Percentiles rank a stretch among this genome's conserved stretches.
Conservation (phyloP, 805 yeast species). For the Monosporozyma unispora region DNA sequence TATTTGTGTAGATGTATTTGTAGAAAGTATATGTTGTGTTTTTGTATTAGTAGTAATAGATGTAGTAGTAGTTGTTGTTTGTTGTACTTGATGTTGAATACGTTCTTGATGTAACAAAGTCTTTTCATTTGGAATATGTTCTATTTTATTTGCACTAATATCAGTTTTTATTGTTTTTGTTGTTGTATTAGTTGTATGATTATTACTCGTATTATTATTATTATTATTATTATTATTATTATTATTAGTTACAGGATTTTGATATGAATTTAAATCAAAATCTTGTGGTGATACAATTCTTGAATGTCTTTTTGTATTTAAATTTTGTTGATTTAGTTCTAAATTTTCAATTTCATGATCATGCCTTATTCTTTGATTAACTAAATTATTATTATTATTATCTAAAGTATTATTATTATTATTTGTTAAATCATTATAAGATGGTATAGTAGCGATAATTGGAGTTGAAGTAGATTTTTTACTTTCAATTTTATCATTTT, state of each 20-base stretch:
- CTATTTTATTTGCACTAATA: not conserved
- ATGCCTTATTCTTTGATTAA: conserved; percentile 1
- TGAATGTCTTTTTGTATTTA: not conserved
- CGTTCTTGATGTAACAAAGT: not conserved
- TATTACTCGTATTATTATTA: not conserved
- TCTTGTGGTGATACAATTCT: not conserved
- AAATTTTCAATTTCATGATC: not conserved
- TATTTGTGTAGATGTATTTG: not conserved
- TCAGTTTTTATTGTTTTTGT: not conserved
- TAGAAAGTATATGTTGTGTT: not conserved
- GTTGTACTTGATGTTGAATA: not conserved
- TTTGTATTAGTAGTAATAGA: not conserved
- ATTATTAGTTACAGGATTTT: no score
- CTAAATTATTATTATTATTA: conserved; percentile 8
- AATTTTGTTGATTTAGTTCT: not conserved
- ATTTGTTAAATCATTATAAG: not conserved
- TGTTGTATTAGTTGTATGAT: not conserved
- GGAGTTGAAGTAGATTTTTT: not conserved
- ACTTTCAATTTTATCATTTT: not conserved
- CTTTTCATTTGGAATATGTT: not conserved
- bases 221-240: no score
- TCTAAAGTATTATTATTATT: conserved; percentile 9
- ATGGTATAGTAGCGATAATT: not conserved
- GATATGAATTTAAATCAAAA: not conserved
- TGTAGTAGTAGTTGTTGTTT: not conserved